Base-by-base conservation (phyloP, 1,284 basidiomycete species). In the Boletus mariae region DNA sequence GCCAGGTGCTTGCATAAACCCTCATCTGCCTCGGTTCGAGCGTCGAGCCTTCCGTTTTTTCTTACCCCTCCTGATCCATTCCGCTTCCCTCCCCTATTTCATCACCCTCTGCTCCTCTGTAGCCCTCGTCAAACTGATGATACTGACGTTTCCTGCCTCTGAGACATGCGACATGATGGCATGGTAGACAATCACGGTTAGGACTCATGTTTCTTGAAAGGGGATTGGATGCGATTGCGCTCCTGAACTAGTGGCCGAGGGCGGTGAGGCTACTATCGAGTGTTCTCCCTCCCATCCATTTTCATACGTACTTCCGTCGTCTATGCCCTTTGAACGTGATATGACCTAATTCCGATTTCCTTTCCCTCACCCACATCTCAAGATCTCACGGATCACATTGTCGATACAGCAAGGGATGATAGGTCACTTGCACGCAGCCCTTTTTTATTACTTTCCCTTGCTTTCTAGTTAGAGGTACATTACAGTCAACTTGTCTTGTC, bases 1-100 rank as follows among this genome's bases (percentile, higher is more conserved):
- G 57, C 26, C 17, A 48, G 31, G 28, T 60, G n/a, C 35, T 66
- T 41, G 59, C 50, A 47, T 67, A 44, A 53, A 3, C 32, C 1
- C 10, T 45, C 15, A 13, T 32, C 29, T 15, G 4, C 15, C 23
- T 12, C 15, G 17, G 31, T 13, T 40, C 12, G 17, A 17, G 15
- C 23, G 17, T 43, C 38, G 15, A 17, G 4, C 7, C 5, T 10
- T 43, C 34, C 13, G 20, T 5, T 23, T 35, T 35, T 31, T 41
- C 20, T 34, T 12, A 26, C 12, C 34, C n/a, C 26, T 28, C 2
- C n/a, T 28, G 25, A 38, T 28, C 25, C 11, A 47, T 28, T 23
- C 25, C 23, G 11, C 42, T 47, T 28, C 26, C 12, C 11, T n/a
- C 13, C 40, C 43, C 9, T 48, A 20, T 55, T 28, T 23, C 43